Conservation (phyloP, 2,329 filamentous ascomycete species). For the Sclerotinia sclerotiorum region DNA sequence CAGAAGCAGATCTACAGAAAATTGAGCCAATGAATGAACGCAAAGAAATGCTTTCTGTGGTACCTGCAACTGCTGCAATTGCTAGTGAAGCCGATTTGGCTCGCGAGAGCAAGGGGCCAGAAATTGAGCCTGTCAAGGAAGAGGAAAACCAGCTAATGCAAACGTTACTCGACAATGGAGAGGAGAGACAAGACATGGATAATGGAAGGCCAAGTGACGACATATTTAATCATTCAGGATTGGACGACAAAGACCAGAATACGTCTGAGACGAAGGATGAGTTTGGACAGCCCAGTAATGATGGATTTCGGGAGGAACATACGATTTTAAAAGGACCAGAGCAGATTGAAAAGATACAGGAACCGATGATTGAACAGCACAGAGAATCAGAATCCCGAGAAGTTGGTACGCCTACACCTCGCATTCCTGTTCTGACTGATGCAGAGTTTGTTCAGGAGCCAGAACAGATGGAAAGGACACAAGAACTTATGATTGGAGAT, state of each 20-base stretch:
- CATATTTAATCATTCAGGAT: conserved; percentile 47
- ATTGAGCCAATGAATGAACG: conserved; percentile 32
- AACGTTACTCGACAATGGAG: conserved; percentile 43
- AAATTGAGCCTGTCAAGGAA: conserved; percentile 37
- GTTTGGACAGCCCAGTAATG: conserved; percentile 5
- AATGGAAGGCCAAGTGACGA: conserved; percentile 45
- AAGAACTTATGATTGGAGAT: background rate
- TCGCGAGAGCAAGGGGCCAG: conserved; percentile 21
- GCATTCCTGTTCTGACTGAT: background rate
- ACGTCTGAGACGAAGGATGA: conserved; percentile 34
- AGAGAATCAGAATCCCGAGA: background rate
- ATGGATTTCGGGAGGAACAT: conserved; percentile 40
- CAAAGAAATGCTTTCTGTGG: conserved; percentile 28
- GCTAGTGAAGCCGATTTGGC: conserved; percentile 28
- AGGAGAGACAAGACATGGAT: conserved; percentile 44
- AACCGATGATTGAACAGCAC: conserved; percentile 16
- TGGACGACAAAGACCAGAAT: conserved; percentile 47
- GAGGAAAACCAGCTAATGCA: conserved; percentile 42
- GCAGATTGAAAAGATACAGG: conserved; percentile 22
- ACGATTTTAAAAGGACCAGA: conserved; percentile 31
- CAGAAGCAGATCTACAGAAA: conserved; percentile 21
- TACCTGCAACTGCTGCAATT: conserved; percentile 31
- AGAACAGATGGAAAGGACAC: background rate
- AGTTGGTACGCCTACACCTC: background rate
- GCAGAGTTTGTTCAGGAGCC: background rate